Evolutionary conservation across 2,329 filamentous ascomycete species (phyloP).

Genomic region (Colletotrichum caudatum): DNA sequence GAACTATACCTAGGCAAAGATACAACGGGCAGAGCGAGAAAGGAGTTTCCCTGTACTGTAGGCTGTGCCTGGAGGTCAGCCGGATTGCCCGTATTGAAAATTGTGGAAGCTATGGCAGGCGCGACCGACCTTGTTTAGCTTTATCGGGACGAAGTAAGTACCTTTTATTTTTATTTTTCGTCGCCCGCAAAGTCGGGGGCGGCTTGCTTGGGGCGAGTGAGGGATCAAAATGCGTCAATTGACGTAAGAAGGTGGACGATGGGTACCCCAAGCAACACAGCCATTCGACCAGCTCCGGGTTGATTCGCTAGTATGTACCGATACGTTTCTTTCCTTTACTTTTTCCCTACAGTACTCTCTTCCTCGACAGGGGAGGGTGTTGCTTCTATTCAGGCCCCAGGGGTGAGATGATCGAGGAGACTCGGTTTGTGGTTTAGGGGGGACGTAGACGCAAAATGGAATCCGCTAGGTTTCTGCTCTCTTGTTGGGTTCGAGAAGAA

Average conservation of each 20-base stretch:
- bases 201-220: constrained; percentile 5
- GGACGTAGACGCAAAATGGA: not conserved
- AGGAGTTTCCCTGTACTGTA: constrained; percentile 40
- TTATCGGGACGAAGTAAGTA: constrained; percentile 7
- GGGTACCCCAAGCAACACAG: constrained; percentile 42
- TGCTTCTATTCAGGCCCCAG: not conserved
- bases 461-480: not conserved
- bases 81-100: constrained; percentile 26
- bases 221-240: constrained; percentile 39
- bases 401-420: not conserved
- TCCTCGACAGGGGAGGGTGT: not conserved
- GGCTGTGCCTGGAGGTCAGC: constrained; percentile 32
- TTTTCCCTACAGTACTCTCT: not conserved
- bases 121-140: constrained; percentile 10
- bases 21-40: constrained; percentile 27
- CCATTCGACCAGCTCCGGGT: constrained; percentile 40
- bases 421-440: constrained; percentile 9
- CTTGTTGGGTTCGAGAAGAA: constrained; percentile 17
- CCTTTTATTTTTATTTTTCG: constrained; percentile 7
- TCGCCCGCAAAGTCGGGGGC: not conserved
- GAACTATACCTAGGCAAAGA: constrained; percentile 6
- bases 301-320: constrained; percentile 19
- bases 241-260: constrained; percentile 36
- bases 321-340: not conserved
- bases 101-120: constrained; percentile 26